These are phyloP conservation scores for Parathielavia hyrcaniae DNA, from an alignment of 495 filamentous ascomycete genomes.

Conservation along the genomic window DNA sequence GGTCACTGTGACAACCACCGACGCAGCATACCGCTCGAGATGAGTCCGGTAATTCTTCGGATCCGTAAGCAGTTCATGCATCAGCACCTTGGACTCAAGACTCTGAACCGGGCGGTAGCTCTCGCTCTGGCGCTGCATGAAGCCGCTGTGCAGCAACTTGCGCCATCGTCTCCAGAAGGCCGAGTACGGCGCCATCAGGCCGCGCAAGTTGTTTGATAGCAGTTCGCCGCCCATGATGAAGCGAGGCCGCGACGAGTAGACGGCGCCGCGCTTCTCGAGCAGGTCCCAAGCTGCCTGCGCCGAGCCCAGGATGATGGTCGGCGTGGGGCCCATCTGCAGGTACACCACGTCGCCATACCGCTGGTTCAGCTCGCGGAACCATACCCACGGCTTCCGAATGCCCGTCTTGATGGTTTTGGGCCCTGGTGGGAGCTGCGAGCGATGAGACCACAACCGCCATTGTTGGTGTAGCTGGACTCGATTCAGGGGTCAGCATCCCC, in stretches of 20 bases:
- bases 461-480: conserved; percentile 24
- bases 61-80: conserved; percentile 40
- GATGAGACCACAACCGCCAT: conserved; percentile 31
- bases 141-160: conserved; percentile 50
- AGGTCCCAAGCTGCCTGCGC: conserved; percentile 52
- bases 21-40: conserved; percentile 52
- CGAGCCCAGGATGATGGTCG: conserved; percentile 59
- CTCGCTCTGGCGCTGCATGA: conserved; percentile 49
- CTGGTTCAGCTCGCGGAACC: conserved; percentile 51
- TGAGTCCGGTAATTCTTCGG: conserved; percentile 33
- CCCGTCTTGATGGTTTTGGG: conserved; percentile 33
- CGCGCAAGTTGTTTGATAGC: conserved; percentile 43
- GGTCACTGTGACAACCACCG: conserved; percentile 53
- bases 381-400: conserved; percentile 51
- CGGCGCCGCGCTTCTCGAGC: conserved; percentile 47
- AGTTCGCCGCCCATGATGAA: conserved; percentile 50
- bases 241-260: conserved; percentile 45
- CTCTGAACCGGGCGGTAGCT: conserved; percentile 52
- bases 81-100: conserved; percentile 45
- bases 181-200: conserved; percentile 48
- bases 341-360: conserved; percentile 55
- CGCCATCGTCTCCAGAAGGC: conserved; percentile 50
- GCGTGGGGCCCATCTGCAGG: conserved; percentile 55
- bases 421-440: conserved; percentile 32
- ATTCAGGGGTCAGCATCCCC: neutral